A percentile compares a stretch with the other conserved stretches of the same genome.
Conservation (phyloP, 2,329 filamentous ascomycete species). For the Purpureocillium takamizusanense region DNA sequence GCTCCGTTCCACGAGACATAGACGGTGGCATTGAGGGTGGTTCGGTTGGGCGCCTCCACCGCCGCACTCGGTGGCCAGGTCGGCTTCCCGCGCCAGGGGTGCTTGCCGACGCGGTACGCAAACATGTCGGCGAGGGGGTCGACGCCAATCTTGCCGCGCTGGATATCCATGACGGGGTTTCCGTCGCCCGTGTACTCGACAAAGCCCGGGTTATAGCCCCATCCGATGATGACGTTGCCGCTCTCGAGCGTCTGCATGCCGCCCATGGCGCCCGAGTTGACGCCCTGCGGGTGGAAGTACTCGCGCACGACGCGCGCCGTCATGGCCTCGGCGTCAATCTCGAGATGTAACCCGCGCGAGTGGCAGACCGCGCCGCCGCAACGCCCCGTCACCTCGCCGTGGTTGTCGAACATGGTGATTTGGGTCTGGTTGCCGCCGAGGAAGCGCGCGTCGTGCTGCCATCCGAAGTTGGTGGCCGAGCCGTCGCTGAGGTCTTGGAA, state of each 20-base stretch:
- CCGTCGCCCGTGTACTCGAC: neutral
- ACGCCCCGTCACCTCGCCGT: constrained; percentile 18
- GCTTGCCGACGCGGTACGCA: constrained; percentile 18
- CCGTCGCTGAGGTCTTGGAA: constrained; percentile 25
- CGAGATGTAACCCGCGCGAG: constrained; percentile 12
- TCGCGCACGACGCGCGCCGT: constrained; percentile 19
- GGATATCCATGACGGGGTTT: neutral
- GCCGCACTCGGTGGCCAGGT: constrained; percentile 17
- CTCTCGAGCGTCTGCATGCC: constrained; percentile 15
- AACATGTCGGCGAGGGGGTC: constrained; percentile 15
- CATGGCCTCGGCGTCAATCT: constrained; percentile 17
- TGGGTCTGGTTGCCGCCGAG: constrained; percentile 15
- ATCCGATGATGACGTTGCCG: constrained; percentile 16
- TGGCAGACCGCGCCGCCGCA: constrained; percentile 10
- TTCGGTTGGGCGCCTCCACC: neutral
- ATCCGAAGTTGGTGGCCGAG: constrained; percentile 24
- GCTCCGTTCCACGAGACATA: constrained; percentile 1
- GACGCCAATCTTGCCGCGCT: constrained; percentile 12
- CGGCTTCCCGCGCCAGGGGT: constrained; percentile 17
- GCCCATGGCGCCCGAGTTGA: constrained; percentile 18
- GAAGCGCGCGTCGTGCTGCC: constrained; percentile 28
- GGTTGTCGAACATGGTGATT: constrained; percentile 30
- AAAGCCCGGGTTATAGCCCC: neutral
- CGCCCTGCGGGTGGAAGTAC: constrained; percentile 16
- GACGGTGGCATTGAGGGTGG: neutral